Conservation (phyloP, 345 rosid genomes). For the Arabidopsis arenosa region DNA sequence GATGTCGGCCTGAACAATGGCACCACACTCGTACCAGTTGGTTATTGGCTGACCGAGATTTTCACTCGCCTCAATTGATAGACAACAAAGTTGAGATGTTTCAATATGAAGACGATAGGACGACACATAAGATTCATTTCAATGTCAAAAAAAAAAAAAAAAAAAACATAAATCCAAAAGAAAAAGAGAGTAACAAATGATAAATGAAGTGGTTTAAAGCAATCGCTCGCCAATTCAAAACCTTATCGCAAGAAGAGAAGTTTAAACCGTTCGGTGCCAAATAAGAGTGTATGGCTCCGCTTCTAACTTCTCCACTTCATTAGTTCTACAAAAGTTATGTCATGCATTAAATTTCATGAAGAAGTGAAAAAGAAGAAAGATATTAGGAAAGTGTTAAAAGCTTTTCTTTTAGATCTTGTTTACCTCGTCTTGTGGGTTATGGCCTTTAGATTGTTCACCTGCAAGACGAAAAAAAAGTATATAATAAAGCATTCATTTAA, state of each 20-base stretch:
- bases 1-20: neutral
- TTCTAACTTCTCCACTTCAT: conserved; percentile 8
- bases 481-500: conserved; percentile 21
- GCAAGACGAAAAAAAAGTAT: conserved; percentile 29
- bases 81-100: neutral
- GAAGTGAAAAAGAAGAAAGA: neutral
- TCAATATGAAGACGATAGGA: conserved; percentile 1
- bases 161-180: neutral
- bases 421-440: conserved; percentile 60
- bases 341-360: neutral
- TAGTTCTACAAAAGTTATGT: neutral
- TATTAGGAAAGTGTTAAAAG: neutral
- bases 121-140: conserved; percentile 8
- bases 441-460: conserved; percentile 69
- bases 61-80: neutral
- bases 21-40: neutral
- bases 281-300: conserved; percentile 13
- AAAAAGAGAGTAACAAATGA: neutral
- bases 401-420: conserved; percentile 32
- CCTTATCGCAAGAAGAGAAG: conserved; percentile 13
- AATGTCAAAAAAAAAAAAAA: neutral
- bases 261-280: neutral
- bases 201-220: neutral
- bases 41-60: neutral
- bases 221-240: conserved; percentile 2